Evolutionary conservation across 1,139 yeast species (phyloP).

Genomic region (Sugiyamaella japonica): DNA sequence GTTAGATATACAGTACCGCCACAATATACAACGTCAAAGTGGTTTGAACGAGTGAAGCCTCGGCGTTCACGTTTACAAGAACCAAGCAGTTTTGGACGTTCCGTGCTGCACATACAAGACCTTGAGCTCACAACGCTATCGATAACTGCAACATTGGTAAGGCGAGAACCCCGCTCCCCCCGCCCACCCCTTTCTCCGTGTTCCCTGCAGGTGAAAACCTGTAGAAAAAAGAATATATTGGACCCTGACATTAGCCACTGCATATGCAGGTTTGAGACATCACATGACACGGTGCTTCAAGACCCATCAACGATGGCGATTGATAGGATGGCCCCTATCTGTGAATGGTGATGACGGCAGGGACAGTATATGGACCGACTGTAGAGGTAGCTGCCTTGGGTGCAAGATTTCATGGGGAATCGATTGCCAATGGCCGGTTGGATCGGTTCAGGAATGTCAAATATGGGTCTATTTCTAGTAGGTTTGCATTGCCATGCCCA

Average conservation of each 20-base stretch:
- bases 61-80: too few relatives aligned
- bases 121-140: too few relatives aligned
- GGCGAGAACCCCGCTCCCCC: too few relatives aligned
- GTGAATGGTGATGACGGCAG: background rate
- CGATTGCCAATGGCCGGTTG: slow-evolving; percentile 3
- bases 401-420: slow-evolving; percentile 19
- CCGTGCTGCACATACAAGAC: too few relatives aligned
- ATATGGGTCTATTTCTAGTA: slow-evolving; percentile 19
- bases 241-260: too few relatives aligned
- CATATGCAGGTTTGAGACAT: background rate
- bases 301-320: background rate
- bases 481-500: slow-evolving; percentile 20
- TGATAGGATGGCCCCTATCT: background rate
- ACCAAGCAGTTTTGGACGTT: too few relatives aligned
- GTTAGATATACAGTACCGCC: too few relatives aligned
- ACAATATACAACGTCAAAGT: too few relatives aligned
- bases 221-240: background rate
- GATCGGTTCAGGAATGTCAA: slow-evolving; percentile 23
- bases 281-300: background rate
- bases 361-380: background rate
- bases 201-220: too few relatives aligned
- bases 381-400: slow-evolving; percentile 23
- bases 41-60: too few relatives aligned
- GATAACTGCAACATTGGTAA: too few relatives aligned
- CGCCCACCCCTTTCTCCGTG: too few relatives aligned